These are phyloP conservation scores for Hippophae rhamnoides DNA, from an alignment of 306 rosid species.

Conservation along the genomic window DNA sequence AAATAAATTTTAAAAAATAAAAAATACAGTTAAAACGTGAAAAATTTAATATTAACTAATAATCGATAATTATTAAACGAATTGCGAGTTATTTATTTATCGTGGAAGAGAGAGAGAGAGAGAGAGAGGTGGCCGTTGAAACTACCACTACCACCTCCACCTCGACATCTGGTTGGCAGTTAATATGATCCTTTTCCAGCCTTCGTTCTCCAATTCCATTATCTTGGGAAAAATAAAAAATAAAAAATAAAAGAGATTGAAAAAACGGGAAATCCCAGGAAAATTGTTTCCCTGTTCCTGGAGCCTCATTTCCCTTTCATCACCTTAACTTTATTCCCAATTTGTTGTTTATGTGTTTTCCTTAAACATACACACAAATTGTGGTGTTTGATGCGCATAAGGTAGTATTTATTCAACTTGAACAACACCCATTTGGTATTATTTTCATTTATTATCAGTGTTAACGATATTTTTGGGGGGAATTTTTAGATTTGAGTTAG, in stretches of 20 bases:
- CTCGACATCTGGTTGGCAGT: constrained; percentile 26
- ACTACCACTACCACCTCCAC: constrained; percentile 38
- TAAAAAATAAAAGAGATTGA: no score
- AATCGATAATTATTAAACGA: no score
- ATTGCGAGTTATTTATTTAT: no score
- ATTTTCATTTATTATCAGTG: background rate
- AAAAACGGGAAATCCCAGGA: background rate
- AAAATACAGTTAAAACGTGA: no score
- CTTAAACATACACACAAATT: constrained; percentile 1
- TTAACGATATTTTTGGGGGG: background rate
- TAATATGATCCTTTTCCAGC: constrained; percentile 4
- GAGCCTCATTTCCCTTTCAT: constrained; percentile 16
- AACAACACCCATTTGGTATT: background rate
- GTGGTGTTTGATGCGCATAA: constrained; percentile 26
- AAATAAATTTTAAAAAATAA: no score
- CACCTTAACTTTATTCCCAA: constrained; percentile 15
- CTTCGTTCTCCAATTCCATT: constrained; percentile 10
- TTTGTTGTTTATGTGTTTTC: background rate
- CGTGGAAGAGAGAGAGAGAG: background rate
- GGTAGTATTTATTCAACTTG: background rate
- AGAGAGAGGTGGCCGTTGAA: constrained; percentile 32
- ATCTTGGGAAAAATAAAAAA: constrained; percentile 9
- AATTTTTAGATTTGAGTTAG: background rate
- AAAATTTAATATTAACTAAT: no score
- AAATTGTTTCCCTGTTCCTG: background rate